Conservation (phyloP, 2,329 filamentous ascomycete genomes). For the Atkinsonella hypoxylon region DNA sequence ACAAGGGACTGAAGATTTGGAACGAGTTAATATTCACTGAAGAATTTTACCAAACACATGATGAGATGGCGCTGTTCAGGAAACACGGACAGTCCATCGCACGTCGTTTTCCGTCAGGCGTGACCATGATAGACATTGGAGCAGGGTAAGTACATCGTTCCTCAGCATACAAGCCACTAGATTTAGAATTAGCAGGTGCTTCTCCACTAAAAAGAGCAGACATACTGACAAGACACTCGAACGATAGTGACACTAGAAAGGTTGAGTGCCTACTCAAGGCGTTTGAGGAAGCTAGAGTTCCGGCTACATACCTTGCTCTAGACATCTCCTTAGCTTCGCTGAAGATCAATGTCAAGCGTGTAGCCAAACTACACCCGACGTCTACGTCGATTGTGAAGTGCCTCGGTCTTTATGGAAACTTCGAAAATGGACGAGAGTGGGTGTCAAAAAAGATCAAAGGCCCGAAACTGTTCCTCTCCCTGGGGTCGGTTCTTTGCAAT, state of each 20-base stretch:
- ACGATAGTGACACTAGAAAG: constrained; percentile 26
- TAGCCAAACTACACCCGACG: constrained; percentile 18
- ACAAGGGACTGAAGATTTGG: constrained; percentile 27
- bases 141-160: constrained; percentile 23
- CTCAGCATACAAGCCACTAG: background rate
- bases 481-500: constrained; percentile 31
- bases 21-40: constrained; percentile 27
- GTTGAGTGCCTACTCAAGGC: constrained; percentile 25
- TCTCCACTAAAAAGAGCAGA: background rate
- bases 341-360: constrained; percentile 20
- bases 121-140: constrained; percentile 28
- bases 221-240: background rate
- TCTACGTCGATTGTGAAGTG: constrained; percentile 19
- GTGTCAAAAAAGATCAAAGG: constrained; percentile 16
- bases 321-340: constrained; percentile 28
- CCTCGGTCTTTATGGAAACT: constrained; percentile 28
- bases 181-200: background rate
- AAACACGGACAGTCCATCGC: constrained; percentile 23
- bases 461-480: constrained; percentile 26
- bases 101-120: constrained; percentile 15
- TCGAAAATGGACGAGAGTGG: constrained; percentile 22
- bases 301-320: constrained; percentile 25
- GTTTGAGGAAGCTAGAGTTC: constrained; percentile 19
- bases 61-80: constrained; percentile 26
- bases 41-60: constrained; percentile 29